Percentiles rank a stretch among this genome's conserved stretches.
phyloP scores from a whole-genome alignment of 257 asterid genomes.

The Lantana camara region DNA sequence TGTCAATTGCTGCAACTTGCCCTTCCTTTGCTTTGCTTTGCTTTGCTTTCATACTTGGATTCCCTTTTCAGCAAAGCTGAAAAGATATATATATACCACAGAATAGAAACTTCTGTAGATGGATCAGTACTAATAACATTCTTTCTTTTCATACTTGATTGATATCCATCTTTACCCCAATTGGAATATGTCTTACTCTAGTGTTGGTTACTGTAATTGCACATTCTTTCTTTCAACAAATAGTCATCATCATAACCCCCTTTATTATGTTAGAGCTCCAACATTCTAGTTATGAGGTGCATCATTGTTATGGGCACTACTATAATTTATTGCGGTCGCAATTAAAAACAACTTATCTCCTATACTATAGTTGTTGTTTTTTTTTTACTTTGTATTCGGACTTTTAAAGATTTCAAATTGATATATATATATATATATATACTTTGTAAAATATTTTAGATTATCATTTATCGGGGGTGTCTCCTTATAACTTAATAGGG shows the following conservation, averaged over 20 bases:
- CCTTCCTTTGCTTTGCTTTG: no score
- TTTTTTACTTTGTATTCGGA: no score
- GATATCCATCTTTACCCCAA: conserved; percentile 31
- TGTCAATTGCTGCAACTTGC: conserved; percentile 30
- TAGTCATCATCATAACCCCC: no score
- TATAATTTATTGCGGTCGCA: conserved; percentile 24
- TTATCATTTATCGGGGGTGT: no score
- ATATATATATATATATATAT: no score
- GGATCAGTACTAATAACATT: conserved; percentile 16
- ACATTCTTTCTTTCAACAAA: conserved; percentile 14
- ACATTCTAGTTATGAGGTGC: conserved; percentile 13
- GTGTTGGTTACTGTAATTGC: conserved; percentile 22
- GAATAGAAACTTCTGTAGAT: conserved; percentile 25
- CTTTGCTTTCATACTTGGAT: conserved; percentile 15
- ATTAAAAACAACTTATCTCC: no score
- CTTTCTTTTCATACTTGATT: conserved; percentile 29
- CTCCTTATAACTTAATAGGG: no score
- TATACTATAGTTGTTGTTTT: no score
- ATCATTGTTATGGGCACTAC: conserved; percentile 24
- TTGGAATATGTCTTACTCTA: conserved; percentile 26
- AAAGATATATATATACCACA: conserved; percentile 22
- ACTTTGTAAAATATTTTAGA: no score
- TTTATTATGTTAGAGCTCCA: no score
- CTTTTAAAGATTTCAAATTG: no score
- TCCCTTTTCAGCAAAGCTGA: conserved; percentile 21